These are phyloP conservation scores for Lavandula angustifolia DNA, from an alignment of 257 asterid species.

Conservation along the genomic window DNA sequence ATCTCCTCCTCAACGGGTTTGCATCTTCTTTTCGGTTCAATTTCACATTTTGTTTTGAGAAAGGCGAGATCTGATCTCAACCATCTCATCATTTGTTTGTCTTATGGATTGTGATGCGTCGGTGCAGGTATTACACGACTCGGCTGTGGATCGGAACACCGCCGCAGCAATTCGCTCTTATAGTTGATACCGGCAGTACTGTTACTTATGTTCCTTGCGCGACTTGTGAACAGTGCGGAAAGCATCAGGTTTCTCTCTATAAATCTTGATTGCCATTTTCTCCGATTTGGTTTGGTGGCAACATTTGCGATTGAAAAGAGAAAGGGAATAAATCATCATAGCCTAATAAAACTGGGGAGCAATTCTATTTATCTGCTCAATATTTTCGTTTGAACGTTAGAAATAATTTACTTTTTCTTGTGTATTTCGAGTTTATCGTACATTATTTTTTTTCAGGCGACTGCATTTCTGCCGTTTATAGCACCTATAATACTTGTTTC, in stretches of 20 bases:
- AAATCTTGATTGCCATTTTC: constrained; percentile 12
- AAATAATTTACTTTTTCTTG: too few species aligned
- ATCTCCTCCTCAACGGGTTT: constrained; percentile 81
- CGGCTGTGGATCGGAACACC: constrained; percentile 95
- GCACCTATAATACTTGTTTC: constrained; percentile 16
- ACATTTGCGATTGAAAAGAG: constrained; percentile 2
- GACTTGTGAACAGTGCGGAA: constrained; percentile 88
- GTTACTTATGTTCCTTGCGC: constrained; percentile 95
- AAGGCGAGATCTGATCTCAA: constrained; percentile 37
- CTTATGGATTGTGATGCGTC: constrained; percentile 10
- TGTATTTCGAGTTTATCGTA: too few species aligned
- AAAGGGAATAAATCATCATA: not conserved
- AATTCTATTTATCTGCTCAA: too few species aligned
- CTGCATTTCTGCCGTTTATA: not conserved
- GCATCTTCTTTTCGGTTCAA: constrained; percentile 19
- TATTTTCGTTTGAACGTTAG: too few species aligned
- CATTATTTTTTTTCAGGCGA: too few species aligned
- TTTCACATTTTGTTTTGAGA: constrained; percentile 3
- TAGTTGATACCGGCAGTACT: constrained; percentile 96
- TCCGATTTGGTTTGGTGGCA: constrained; percentile 6
- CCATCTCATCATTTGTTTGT: not conserved
- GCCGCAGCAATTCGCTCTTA: constrained; percentile 86
- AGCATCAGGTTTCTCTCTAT: constrained; percentile 63
- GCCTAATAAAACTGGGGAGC: not conserved
- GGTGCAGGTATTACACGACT: constrained; percentile 85